Evolutionary conservation across 495 filamentous ascomycete genomes (phyloP).

Genomic region (Penicillium paxilli): DNA sequence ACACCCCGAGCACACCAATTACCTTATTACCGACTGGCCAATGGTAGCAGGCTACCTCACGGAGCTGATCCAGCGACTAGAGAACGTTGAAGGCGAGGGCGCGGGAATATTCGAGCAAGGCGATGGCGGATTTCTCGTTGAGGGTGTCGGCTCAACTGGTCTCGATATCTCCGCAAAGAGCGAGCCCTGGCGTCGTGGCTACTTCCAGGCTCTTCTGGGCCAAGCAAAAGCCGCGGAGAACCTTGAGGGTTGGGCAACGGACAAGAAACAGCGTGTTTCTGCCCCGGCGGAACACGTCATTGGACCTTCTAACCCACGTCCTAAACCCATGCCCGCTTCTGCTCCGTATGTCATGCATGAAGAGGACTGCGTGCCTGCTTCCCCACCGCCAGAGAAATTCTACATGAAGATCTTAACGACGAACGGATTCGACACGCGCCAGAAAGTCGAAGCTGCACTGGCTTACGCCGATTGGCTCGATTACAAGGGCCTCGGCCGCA

Average conservation of each 20-base stretch:
- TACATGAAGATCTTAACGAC: conserved; percentile 80
- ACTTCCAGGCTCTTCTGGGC: conserved; percentile 77
- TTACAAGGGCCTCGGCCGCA: conserved; percentile 63
- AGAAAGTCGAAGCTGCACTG: conserved; percentile 75
- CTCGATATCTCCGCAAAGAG: conserved; percentile 72
- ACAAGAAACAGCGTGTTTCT: conserved; percentile 61
- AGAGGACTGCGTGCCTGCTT: conserved; percentile 67
- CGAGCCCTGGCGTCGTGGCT: conserved; percentile 79
- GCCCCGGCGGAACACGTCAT: conserved; percentile 70
- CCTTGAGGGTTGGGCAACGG: conserved; percentile 72
- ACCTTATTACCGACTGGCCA: conserved; percentile 64
- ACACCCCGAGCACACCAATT: conserved; percentile 48
- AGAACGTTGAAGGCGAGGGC: conserved; percentile 67
- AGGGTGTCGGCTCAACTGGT: conserved; percentile 57
- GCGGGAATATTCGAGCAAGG: conserved; percentile 56
- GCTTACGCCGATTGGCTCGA: conserved; percentile 82
- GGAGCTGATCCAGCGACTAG: conserved; percentile 58
- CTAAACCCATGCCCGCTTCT: conserved; percentile 66
- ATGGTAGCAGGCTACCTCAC: conserved; percentile 54
- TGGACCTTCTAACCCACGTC: conserved; percentile 80
- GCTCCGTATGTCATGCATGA: conserved; percentile 60
- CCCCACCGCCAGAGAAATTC: conserved; percentile 63
- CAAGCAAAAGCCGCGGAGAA: conserved; percentile 75
- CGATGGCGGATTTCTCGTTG: conserved; percentile 55
- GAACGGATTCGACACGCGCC: conserved; percentile 68